Conservation (phyloP, 1,284 basidiomycete genomes). For the Sutorius eximius region DNA sequence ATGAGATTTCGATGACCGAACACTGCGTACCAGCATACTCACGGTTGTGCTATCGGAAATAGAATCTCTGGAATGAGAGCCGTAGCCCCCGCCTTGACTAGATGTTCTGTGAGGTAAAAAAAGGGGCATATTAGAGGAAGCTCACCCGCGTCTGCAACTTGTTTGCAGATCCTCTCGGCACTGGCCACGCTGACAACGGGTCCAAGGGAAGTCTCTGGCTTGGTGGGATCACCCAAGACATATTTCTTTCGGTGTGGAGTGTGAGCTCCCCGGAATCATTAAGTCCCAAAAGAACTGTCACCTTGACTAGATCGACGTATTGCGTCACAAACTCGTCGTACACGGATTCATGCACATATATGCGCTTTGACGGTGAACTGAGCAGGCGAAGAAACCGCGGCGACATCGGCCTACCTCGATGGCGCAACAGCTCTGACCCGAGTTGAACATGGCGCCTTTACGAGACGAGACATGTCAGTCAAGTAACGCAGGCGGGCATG, state of each 20-base stretch:
- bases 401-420: slow-evolving; percentile 56
- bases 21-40: slow-evolving; percentile 24
- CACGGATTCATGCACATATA: slow-evolving; percentile 87
- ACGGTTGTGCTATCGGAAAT: slow-evolving; percentile 72
- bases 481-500: background rate
- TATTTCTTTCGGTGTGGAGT: slow-evolving; percentile 51
- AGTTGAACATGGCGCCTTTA: slow-evolving; percentile 89
- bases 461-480: background rate
- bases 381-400: background rate
- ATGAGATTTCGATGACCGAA: background rate
- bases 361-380: slow-evolving; percentile 56
- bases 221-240: slow-evolving; percentile 83
- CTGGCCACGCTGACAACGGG: slow-evolving; percentile 89
- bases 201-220: slow-evolving; percentile 74
- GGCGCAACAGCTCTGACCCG: slow-evolving; percentile 90
- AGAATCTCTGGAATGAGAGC: slow-evolving; percentile 69
- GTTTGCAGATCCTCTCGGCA: slow-evolving; percentile 81
- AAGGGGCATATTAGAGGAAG: background rate
- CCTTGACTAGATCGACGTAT: slow-evolving; percentile 75
- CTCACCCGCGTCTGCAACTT: slow-evolving; percentile 79
- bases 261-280: background rate
- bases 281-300: slow-evolving; percentile 22
- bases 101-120: background rate
- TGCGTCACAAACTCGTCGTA: slow-evolving; percentile 82
- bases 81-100: slow-evolving; percentile 78